Conservation (phyloP, 345 rosid genomes). For the Eucalyptus pauciflora region DNA sequence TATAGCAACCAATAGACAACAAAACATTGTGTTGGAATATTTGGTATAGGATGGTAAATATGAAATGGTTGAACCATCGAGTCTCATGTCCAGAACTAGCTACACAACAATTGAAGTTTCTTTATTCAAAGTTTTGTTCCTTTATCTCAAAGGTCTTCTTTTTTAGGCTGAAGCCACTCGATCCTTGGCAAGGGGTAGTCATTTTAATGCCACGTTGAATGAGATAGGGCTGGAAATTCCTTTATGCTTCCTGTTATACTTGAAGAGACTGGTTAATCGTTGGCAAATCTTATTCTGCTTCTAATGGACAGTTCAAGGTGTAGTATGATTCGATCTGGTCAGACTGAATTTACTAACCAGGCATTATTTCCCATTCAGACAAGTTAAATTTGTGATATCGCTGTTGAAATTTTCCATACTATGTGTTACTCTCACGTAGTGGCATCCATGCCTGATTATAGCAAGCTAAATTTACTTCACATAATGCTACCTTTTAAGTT, state of each 20-base stretch:
- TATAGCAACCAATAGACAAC: background rate
- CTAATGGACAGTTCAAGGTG: background rate
- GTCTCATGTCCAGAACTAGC: too few species aligned
- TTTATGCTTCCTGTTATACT: background rate
- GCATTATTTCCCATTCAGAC: background rate
- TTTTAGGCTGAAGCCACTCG: too few species aligned
- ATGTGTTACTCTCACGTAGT: fast-evolving
- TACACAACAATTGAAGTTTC: background rate
- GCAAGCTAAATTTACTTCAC: background rate
- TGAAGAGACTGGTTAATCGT: background rate
- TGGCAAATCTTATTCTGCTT: background rate
- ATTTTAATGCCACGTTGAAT: conserved; percentile 21
- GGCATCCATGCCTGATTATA: background rate
- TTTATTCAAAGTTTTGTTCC: background rate
- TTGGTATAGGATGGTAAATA: background rate
- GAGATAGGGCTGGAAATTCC: conserved; percentile 19
- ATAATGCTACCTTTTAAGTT: background rate
- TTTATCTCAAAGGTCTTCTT: background rate
- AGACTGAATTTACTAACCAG: background rate
- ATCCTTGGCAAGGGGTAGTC: too few species aligned
- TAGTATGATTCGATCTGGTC: background rate
- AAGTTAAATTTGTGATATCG: background rate
- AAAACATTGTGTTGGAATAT: background rate
- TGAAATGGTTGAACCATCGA: too few species aligned
- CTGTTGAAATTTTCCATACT: background rate